Evolutionary conservation across 1,139 yeast genomes (phyloP).

Genomic region (Yamadazyma aaseri): DNA sequence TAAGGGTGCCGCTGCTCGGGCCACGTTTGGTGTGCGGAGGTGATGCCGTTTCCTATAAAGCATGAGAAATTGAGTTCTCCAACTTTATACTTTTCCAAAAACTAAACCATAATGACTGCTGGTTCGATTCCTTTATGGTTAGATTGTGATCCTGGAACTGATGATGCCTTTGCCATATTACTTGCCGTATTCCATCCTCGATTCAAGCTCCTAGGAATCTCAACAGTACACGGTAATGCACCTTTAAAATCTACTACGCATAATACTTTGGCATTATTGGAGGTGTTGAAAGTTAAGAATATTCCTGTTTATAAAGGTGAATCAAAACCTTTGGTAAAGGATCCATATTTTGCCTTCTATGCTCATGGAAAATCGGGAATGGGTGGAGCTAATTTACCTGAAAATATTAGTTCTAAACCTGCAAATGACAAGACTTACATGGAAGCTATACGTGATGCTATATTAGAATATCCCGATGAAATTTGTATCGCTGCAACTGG

Average conservation of each 20-base stretch:
- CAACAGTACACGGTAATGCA: slow-evolving; percentile 83
- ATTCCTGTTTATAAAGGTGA: slow-evolving; percentile 71
- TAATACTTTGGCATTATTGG: slow-evolving; percentile 66
- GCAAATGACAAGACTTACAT: slow-evolving; percentile 44
- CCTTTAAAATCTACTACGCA: slow-evolving; percentile 64
- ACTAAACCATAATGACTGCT: slow-evolving; percentile 14
- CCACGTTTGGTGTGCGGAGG: slow-evolving; percentile 1
- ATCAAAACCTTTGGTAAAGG: slow-evolving; percentile 51
- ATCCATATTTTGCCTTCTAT: slow-evolving; percentile 53
- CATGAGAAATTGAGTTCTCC: too few relatives aligned
- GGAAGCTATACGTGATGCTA: slow-evolving; percentile 57
- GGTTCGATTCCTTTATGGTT: slow-evolving; percentile 64
- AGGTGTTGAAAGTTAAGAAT: slow-evolving; percentile 49
- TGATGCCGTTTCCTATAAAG: too few relatives aligned
- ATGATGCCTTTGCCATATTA: slow-evolving; percentile 78
- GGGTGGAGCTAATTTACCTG: slow-evolving; percentile 67
- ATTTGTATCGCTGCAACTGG: slow-evolving; percentile 69
- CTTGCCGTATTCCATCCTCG: slow-evolving; percentile 59
- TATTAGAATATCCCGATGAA: slow-evolving; percentile 39
- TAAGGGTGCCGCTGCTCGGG: slow-evolving; percentile 1
- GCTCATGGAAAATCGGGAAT: slow-evolving; percentile 77
- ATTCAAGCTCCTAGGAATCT: slow-evolving; percentile 65
- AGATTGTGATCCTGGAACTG: slow-evolving; percentile 95
- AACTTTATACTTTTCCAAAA: too few relatives aligned
- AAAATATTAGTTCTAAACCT: slow-evolving; percentile 34